Evolutionary conservation across 169 alveolate species (phyloP).

Genomic region (Plasmodium reichenowi): DNA sequence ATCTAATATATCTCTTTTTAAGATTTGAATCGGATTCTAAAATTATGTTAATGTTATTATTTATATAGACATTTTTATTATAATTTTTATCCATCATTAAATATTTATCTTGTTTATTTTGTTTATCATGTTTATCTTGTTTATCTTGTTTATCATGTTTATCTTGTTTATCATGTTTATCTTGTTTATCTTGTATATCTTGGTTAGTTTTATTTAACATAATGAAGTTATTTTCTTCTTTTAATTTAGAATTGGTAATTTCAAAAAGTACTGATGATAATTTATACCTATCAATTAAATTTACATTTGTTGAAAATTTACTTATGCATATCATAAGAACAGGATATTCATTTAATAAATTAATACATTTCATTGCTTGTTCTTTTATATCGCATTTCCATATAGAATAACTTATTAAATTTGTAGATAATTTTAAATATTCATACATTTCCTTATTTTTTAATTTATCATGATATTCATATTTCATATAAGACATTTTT

Average conservation of each 20-base stretch:
- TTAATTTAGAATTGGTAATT: constrained; percentile 34
- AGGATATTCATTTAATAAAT: constrained; percentile 70
- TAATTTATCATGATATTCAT: constrained; percentile 40
- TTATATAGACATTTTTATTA: not conserved
- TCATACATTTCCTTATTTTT: constrained; percentile 59
- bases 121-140: no score
- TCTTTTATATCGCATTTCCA: constrained; percentile 60
- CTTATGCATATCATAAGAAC: constrained; percentile 62
- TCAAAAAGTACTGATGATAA: constrained; percentile 58
- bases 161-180: no score
- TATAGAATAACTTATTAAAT: constrained; percentile 46
- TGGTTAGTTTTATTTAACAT: not conserved
- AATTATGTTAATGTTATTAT: not conserved
- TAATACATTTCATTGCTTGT: constrained; percentile 52
- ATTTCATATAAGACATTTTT: constrained; percentile 57
- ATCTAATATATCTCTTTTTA: constrained; percentile 37
- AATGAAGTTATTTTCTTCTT: constrained; percentile 30
- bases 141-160: no score
- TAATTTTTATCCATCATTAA: not conserved
- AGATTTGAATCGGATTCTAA: constrained; percentile 7
- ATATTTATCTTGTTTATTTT: not conserved
- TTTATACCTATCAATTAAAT: constrained; percentile 40
- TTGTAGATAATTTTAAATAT: constrained; percentile 28
- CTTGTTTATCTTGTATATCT: not conserved
- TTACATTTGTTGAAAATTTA: constrained; percentile 28